These are phyloP conservation scores for Penicillium angulare DNA, from an alignment of 495 filamentous ascomycete species.

Conservation along the genomic window DNA sequence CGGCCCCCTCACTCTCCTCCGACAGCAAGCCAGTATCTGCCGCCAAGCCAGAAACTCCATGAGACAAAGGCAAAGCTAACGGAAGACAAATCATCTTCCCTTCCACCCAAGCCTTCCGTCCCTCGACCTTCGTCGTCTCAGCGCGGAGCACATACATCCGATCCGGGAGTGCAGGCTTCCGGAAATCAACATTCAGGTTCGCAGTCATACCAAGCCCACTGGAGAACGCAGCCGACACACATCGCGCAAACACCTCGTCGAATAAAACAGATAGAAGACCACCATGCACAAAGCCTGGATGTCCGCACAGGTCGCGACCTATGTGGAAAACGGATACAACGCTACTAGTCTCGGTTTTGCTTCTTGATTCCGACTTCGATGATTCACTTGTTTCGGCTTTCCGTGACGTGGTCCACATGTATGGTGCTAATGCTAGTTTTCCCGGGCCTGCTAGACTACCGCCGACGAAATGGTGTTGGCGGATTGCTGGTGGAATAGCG, in stretches of 20 bases:
- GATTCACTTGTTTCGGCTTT: background rate
- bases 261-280: slow-evolving; percentile 40
- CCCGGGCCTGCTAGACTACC: slow-evolving; percentile 61
- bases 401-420: slow-evolving; percentile 54
- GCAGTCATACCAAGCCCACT: slow-evolving; percentile 58
- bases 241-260: slow-evolving; percentile 43
- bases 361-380: slow-evolving; percentile 4
- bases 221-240: slow-evolving; percentile 37
- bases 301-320: slow-evolving; percentile 35
- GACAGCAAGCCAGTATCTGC: slow-evolving; percentile 8
- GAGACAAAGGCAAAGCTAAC: slow-evolving; percentile 9
- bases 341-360: slow-evolving; percentile 21
- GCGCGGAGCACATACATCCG: slow-evolving; percentile 62
- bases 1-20: slow-evolving; percentile 49
- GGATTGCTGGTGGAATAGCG: slow-evolving; percentile 28
- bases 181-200: slow-evolving; percentile 62
- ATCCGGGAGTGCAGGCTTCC: slow-evolving; percentile 58
- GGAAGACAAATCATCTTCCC: slow-evolving; percentile 33
- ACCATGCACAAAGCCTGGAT: slow-evolving; percentile 42
- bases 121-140: slow-evolving; percentile 41
- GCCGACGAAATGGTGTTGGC: slow-evolving; percentile 38
- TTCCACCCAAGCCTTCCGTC: slow-evolving; percentile 43
- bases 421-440: slow-evolving; percentile 74
- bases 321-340: slow-evolving; percentile 39
- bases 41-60: background rate